Evolutionary conservation across 208 protist species (phyloP), one percentile per base, ranked within the genome.

Genomic region (Crithidia expoeki): DNA sequence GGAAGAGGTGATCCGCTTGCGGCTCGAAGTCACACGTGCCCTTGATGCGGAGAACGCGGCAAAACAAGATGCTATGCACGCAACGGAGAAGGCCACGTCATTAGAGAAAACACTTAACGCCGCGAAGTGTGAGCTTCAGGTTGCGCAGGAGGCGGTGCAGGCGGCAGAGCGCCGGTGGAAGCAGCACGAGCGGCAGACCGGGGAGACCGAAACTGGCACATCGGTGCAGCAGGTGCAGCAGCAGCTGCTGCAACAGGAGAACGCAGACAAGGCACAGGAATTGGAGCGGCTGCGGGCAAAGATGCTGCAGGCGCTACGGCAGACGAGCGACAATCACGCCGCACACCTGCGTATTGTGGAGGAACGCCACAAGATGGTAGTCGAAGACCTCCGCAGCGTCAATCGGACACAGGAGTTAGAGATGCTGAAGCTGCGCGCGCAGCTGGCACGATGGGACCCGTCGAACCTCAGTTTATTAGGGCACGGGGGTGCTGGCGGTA

Each of bases 321-420:
- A 89, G 74, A 66, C 86, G 10, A 71, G 79, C 25, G 85, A 92
- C 56, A 95, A 91, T 60, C 90, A 95, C 72, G 79, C 79, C n/a
- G 72, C 83, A 2, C 90, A 95, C 70, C 75, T 95, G 12, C 83
- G 83, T 49, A 58, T 92, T 28, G 85, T 95, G 21, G 87, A 93
- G 76, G 90, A 95, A 76, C 84, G 84, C 16, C 90, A 95, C 44
- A 71, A 74, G n/a, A 72, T 81, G 44, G 72, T 74, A 11, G 57
- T 95, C 14, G 90, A 93, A 59, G 79, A 80, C 59, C 67, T 93
- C 38, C 84, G 86, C 19, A 74, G 46, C 33, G 70, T 79, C 32
- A 66, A 81, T 42, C 79, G 74, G 34, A 86, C 87, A 25, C 86
- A 89, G 65, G 90, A 95, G 61, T 34, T 92, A 19, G 87, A 93